Conservation (phyloP, 2,329 filamentous ascomycete genomes). For the Colletotrichum sp. region DNA sequence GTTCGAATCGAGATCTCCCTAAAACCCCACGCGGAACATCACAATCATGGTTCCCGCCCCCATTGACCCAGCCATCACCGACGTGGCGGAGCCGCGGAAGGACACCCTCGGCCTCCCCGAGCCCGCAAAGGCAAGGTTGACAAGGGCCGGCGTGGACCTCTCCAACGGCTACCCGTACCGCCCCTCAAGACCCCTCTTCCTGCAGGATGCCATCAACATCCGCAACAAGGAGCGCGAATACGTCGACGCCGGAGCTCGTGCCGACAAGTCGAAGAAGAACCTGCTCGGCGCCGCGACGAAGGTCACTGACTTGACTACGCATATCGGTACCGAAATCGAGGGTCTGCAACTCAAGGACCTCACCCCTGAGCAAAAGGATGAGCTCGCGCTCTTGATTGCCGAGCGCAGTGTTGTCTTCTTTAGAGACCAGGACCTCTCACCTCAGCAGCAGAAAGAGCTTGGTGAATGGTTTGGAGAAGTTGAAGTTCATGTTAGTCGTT, state of each 20-base stretch:
- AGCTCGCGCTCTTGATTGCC: slow-evolving; percentile 66
- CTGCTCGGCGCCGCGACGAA: slow-evolving; percentile 66
- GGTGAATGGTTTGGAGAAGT: slow-evolving; percentile 69
- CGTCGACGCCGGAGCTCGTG: slow-evolving; percentile 66
- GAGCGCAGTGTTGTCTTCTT: slow-evolving; percentile 72
- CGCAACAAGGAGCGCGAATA: slow-evolving; percentile 60
- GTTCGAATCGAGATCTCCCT: too few species aligned
- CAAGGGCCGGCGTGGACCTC: slow-evolving; percentile 73
- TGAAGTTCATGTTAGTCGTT: slow-evolving; percentile 68
- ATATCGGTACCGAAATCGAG: slow-evolving; percentile 70
- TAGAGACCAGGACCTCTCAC: slow-evolving; percentile 65
- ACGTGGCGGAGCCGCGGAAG: slow-evolving; percentile 67
- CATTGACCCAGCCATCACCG: slow-evolving; percentile 66
- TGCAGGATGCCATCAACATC: slow-evolving; percentile 74
- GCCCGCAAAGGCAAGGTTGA: slow-evolving; percentile 60
- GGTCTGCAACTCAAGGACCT: slow-evolving; percentile 68
- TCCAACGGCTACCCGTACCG: slow-evolving; percentile 75
- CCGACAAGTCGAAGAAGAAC: slow-evolving; percentile 67
- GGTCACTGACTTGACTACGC: slow-evolving; percentile 64
- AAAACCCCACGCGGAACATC: not conserved
- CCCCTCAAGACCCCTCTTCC: slow-evolving; percentile 68
- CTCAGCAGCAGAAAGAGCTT: slow-evolving; percentile 67
- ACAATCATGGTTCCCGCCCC: slow-evolving; percentile 56
- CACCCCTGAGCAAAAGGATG: slow-evolving; percentile 62
- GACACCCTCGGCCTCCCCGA: slow-evolving; percentile 68